Evolutionary conservation across 495 filamentous ascomycete species (phyloP).

Genomic region (Aeminium ludgeri): DNA sequence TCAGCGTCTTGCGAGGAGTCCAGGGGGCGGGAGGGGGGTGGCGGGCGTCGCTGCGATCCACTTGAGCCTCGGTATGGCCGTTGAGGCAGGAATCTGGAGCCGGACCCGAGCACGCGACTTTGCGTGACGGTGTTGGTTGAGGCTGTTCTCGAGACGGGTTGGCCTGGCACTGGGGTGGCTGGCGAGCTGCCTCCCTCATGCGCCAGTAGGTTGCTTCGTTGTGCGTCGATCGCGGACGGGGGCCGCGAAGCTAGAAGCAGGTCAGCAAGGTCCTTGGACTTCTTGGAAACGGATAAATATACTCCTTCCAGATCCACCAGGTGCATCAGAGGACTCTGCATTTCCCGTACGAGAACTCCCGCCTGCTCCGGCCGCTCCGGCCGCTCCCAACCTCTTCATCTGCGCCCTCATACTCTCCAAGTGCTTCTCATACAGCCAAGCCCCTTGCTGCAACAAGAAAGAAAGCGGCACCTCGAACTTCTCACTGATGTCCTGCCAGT

Average conservation of each 20-base stretch:
- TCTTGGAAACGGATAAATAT: not conserved
- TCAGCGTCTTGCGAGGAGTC: conserved; percentile 1
- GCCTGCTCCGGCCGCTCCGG: not conserved
- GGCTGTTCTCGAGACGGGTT: conserved; percentile 26
- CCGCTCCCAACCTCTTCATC: conserved; percentile 55
- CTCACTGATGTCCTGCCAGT: conserved; percentile 18
- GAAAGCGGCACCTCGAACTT: conserved; percentile 60
- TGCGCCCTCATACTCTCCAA: conserved; percentile 76
- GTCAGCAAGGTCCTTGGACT: not conserved
- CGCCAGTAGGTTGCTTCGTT: not conserved
- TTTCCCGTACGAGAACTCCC: not conserved
- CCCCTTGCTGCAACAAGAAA: conserved; percentile 84
- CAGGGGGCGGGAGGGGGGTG: not conserved
- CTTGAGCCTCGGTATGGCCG: conserved; percentile 12
- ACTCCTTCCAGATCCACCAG: not conserved
- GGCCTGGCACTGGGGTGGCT: not conserved
- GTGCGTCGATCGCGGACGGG: not conserved
- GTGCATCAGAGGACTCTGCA: not conserved
- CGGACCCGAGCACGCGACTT: conserved; percentile 13
- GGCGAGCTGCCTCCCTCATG: conserved; percentile 26
- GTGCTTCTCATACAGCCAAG: conserved; percentile 88
- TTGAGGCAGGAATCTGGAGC: conserved; percentile 5
- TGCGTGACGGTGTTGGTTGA: conserved; percentile 32
- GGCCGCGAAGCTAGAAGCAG: not conserved
- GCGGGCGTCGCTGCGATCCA: conserved; percentile 6